Percentiles rank a stretch among this genome's conserved stretches.
Evolutionary conservation across 1,284 basidiomycete genomes (phyloP).

Genomic region (Tremellales sp.): DNA sequence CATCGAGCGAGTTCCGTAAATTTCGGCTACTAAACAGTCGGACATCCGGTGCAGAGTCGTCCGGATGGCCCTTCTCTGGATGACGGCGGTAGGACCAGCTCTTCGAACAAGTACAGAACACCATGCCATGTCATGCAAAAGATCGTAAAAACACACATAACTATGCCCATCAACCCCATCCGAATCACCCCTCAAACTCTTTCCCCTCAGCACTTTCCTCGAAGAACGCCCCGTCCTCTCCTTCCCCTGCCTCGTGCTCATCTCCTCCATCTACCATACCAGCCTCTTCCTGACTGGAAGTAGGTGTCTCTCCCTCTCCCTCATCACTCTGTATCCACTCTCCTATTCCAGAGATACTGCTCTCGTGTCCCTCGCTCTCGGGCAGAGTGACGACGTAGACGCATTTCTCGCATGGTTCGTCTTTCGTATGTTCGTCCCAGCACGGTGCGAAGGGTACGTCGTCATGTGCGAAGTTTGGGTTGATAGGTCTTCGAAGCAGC

Average conservation of each 20-base stretch:
- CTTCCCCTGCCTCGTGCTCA: constrained; percentile 16
- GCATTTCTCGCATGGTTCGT: constrained; percentile 17
- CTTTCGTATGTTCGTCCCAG: constrained; percentile 12
- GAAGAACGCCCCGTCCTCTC: constrained; percentile 1
- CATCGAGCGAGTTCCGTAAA: neutral
- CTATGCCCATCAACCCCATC: no score
- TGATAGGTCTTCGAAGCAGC: constrained; percentile 65
- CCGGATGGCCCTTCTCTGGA: no score
- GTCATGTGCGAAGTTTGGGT: constrained; percentile 23
- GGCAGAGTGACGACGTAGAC: constrained; percentile 3
- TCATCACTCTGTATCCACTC: constrained; percentile 2
- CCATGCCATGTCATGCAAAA: no score
- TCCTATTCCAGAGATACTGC: constrained; percentile 3
- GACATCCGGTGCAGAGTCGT: no score
- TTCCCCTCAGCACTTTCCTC: neutral
- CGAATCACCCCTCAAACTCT: neutral
- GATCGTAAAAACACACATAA: no score
- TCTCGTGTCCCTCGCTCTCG: constrained; percentile 7
- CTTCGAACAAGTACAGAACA: no score
- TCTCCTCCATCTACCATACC: constrained; percentile 2
- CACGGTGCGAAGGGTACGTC: constrained; percentile 19
- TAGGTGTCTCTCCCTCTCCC: neutral
- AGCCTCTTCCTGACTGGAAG: neutral
- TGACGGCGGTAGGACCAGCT: no score
- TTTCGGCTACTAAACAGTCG: neutral